phyloP scores from a whole-genome alignment of 768 basidiomycete species.

The Pisolithus albus region DNA sequence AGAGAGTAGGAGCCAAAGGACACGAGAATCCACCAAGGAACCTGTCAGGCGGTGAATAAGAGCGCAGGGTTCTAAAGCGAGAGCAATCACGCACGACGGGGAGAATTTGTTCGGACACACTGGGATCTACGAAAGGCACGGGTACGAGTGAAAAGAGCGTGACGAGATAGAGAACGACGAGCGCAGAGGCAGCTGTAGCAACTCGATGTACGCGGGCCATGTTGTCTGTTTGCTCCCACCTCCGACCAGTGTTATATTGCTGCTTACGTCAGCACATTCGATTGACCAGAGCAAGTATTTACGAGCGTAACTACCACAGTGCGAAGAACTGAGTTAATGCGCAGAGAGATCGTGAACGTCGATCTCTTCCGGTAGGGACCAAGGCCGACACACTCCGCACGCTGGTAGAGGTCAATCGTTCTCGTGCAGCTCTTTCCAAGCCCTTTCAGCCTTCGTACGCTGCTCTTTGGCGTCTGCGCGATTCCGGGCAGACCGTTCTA shows the following conservation, averaged over 20 bases:
- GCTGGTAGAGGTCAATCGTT: slow-evolving; percentile 23
- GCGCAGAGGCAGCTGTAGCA: slow-evolving; percentile 35
- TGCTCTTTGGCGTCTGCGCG: slow-evolving; percentile 54
- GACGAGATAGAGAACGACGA: slow-evolving; percentile 46
- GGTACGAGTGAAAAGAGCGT: slow-evolving; percentile 48
- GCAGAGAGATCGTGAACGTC: too few species aligned
- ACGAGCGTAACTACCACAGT: too few species aligned
- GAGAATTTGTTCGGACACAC: slow-evolving; percentile 42
- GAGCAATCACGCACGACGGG: slow-evolving; percentile 45
- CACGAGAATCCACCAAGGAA: slow-evolving; percentile 80
- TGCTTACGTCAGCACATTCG: too few species aligned
- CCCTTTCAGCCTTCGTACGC: slow-evolving; percentile 50
- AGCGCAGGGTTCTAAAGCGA: background rate
- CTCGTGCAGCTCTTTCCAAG: slow-evolving; percentile 54
- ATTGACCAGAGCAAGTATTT: too few species aligned
- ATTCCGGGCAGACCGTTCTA: slow-evolving; percentile 53
- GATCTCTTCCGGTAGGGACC: too few species aligned
- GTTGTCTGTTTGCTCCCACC: background rate
- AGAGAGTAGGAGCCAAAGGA: slow-evolving; percentile 76
- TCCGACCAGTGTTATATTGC: too few species aligned
- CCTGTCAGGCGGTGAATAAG: slow-evolving; percentile 29
- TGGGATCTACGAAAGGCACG: slow-evolving; percentile 46
- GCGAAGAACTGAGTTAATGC: too few species aligned
- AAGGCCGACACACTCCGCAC: too few species aligned
- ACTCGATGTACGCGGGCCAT: slow-evolving; percentile 62